phyloP scores from a whole-genome alignment of 2,329 filamentous ascomycete species.

The Cordyceps farinosa region DNA sequence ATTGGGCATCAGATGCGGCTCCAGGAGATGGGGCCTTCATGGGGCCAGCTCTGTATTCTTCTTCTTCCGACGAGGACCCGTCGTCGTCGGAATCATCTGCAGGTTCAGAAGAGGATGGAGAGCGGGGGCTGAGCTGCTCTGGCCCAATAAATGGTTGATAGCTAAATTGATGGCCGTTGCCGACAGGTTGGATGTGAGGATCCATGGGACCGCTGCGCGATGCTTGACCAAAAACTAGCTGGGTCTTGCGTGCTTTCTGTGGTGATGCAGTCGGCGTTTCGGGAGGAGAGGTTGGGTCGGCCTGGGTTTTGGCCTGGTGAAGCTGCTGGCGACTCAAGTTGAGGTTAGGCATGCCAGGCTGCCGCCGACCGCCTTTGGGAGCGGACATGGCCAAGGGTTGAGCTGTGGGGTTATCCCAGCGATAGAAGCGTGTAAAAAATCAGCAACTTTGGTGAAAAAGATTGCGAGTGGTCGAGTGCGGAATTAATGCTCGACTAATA shows the following conservation, averaged over 20 bases:
- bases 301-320: constrained; percentile 18
- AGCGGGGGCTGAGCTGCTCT: constrained; percentile 37
- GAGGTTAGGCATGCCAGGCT: constrained; percentile 42
- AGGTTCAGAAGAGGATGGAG: constrained; percentile 22
- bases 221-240: constrained; percentile 31
- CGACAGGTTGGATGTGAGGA: constrained; percentile 41
- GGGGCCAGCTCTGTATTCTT: not conserved
- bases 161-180: constrained; percentile 42
- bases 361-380: constrained; percentile 33
- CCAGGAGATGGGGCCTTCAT: constrained; percentile 2
- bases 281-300: constrained; percentile 45
- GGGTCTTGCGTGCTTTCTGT: constrained; percentile 32
- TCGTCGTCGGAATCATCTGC: constrained; percentile 27
- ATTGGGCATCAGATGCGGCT: not conserved
- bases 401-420: not conserved
- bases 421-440: not conserved
- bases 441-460: not conserved
- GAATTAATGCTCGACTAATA: not conserved
- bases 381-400: constrained; percentile 27
- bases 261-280: constrained; percentile 43
- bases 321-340: constrained; percentile 31
- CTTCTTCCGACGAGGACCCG: constrained; percentile 4
- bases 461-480: not conserved
- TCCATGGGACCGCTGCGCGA: constrained; percentile 31
- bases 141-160: constrained; percentile 34